Base-by-base conservation (phyloP, 2,329 filamentous ascomycete genomes). In the Boeremia lycopersici region DNA sequence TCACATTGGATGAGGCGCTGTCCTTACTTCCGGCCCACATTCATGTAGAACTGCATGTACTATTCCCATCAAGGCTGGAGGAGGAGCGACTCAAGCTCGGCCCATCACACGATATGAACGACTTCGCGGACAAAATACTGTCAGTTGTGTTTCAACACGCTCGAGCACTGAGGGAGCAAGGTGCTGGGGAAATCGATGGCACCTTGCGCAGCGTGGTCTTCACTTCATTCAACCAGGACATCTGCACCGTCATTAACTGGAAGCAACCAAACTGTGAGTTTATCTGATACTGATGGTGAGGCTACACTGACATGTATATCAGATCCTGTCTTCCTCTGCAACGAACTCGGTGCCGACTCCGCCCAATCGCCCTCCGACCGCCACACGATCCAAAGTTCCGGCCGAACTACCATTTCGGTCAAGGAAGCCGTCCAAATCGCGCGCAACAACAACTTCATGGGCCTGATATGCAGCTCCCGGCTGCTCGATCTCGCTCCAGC, bases 401-500 rank as follows among this genome's bases (percentile, higher is more conserved):
- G 90, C 13, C 83, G 89, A 51, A 85, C 87, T 42, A 89, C 88
- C 12, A 89, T 89, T 61, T 96, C 91, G 6, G 91, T 98, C 63
- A 99, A 98, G 78, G 93, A 99, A 74, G 91, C 91, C 4, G 95
- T 97, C 12, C 85, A 93, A 60, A 91, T 96, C 70, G 93, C 93
- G 19, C 90, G 96, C 75, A 90, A 88, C 72, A 99, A 99, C 74
- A 99, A 99, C 73, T 91, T 99, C 63, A 99, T 99, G 95, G 95
- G 95, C 3, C 75, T 99, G 69, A 90, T 98, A 56, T 97, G 93
- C 77, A 92, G 88, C 64, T 93, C 91, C 29, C 85, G 89, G 63
- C 81, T 99, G 60, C 48, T 46, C 6, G 90, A 96, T 58, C 91
- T 96, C 79, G 93, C 97, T 8, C 95, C 95, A 0, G 91, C 93